These are phyloP conservation scores for Lachnellula willkommii DNA, from an alignment of 2,329 filamentous ascomycete species.

Conservation along the genomic window DNA sequence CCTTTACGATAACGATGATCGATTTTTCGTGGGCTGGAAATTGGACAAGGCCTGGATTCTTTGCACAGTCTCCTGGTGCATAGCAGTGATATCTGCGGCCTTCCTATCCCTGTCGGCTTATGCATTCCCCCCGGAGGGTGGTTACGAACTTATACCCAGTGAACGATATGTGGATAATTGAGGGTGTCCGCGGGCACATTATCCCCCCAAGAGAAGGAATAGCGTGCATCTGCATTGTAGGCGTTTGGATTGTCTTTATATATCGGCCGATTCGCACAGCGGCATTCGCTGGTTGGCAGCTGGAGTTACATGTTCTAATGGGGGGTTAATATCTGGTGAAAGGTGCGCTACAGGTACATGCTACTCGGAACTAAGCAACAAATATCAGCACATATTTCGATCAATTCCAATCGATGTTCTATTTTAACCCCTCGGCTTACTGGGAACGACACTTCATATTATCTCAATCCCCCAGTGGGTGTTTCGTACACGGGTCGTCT, in stretches of 20 bases:
- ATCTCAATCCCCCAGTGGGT: too few species aligned
- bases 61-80: conserved; percentile 50
- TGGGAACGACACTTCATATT: too few species aligned
- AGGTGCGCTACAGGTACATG: too few species aligned
- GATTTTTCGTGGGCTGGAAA: conserved; percentile 78
- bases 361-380: too few species aligned
- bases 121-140: conserved; percentile 71
- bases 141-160: conserved; percentile 70
- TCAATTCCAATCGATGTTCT: too few species aligned
- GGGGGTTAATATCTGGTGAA: too few species aligned
- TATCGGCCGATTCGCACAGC: neutral
- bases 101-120: conserved; percentile 63
- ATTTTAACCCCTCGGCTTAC: too few species aligned
- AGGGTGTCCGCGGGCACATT: neutral
- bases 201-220: neutral
- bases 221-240: neutral
- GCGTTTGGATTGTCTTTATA: neutral
- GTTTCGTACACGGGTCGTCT: too few species aligned
- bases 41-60: conserved; percentile 77
- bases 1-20: conserved; percentile 74
- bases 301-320: neutral
- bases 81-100: conserved; percentile 48
- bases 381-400: too few species aligned
- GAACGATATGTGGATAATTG: conserved; percentile 16
- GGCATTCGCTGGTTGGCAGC: neutral